Conservation (phyloP, 23 red algal genomes). For the Agarophyton chilense region DNA sequence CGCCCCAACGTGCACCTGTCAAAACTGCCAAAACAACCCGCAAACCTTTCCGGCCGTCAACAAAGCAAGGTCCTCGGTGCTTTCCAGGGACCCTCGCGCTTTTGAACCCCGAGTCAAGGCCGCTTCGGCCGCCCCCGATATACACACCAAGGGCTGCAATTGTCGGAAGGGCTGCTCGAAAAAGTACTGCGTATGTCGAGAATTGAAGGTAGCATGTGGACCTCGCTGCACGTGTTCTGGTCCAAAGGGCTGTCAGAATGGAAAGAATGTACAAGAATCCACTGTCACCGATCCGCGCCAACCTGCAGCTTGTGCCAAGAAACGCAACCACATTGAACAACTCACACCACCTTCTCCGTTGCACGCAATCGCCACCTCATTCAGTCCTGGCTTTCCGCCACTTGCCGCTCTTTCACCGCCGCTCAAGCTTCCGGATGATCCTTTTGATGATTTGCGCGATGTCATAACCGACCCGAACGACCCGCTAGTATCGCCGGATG, state of each 20-base stretch:
- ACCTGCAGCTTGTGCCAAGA: background rate
- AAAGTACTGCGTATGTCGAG: constrained; percentile 69
- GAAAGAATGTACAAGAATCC: background rate
- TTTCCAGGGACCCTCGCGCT: constrained; percentile 61
- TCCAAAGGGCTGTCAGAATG: constrained; percentile 52
- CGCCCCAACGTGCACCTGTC: constrained; percentile 32
- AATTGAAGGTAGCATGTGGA: constrained; percentile 31
- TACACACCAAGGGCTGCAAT: constrained; percentile 70
- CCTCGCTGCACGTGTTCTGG: constrained; percentile 66
- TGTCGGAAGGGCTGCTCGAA: constrained; percentile 71
- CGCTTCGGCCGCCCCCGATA: constrained; percentile 9
- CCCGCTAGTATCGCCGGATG: constrained; percentile 5
- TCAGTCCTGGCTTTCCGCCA: constrained; percentile 20
- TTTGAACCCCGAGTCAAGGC: constrained; percentile 49
- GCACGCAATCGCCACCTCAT: background rate
- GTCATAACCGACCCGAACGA: constrained; percentile 14
- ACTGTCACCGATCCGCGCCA: background rate
- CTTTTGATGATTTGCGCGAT: constrained; percentile 15
- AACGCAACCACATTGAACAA: constrained; percentile 1
- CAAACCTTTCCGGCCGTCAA: constrained; percentile 29
- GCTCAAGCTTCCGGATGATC: constrained; percentile 15
- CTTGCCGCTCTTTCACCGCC: constrained; percentile 13
- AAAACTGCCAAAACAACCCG: constrained; percentile 49
- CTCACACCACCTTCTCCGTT: constrained; percentile 6
- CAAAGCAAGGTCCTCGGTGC: constrained; percentile 37